Evolutionary conservation across 495 filamentous ascomycete genomes (phyloP).

Genomic region (Penicillium maclennaniae): DNA sequence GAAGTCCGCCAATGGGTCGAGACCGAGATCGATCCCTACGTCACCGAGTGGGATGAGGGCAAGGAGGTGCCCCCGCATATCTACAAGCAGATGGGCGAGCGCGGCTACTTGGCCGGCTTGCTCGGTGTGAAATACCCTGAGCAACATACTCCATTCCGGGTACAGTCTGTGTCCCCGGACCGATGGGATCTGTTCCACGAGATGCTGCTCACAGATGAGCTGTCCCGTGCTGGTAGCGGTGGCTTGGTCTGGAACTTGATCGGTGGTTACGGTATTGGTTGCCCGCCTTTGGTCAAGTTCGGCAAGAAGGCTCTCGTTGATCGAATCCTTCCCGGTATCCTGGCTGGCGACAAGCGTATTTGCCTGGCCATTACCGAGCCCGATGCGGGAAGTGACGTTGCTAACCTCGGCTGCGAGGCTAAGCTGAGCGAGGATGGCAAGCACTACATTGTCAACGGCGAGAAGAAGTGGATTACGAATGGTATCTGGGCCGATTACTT

Average conservation of each 20-base stretch:
- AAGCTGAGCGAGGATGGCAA: constrained; percentile 92
- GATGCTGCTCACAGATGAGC: constrained; percentile 88
- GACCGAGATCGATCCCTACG: constrained; percentile 80
- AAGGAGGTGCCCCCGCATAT: constrained; percentile 81
- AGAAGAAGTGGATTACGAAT: constrained; percentile 99
- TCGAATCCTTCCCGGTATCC: constrained; percentile 74
- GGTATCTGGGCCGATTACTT: constrained; percentile 96
- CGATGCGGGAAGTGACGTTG: constrained; percentile 82
- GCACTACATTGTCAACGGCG: constrained; percentile 98
- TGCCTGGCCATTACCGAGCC: constrained; percentile 85
- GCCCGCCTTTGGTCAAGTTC: constrained; percentile 87
- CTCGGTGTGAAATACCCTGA: constrained; percentile 75
- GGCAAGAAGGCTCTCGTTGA: constrained; percentile 88
- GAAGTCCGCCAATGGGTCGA: constrained; percentile 93
- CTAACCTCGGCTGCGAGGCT: constrained; percentile 91
- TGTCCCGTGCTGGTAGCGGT: constrained; percentile 82
- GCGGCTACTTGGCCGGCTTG: constrained; percentile 87
- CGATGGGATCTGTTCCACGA: constrained; percentile 99
- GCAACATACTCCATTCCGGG: constrained; percentile 62
- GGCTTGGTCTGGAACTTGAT: constrained; percentile 98
- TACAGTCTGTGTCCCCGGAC: constrained; percentile 76
- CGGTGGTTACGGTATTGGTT: constrained; percentile 90
- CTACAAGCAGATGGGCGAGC: constrained; percentile 92
- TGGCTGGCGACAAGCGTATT: constrained; percentile 92
- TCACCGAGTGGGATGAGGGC: constrained; percentile 95